A percentile compares a stretch with the other conserved stretches of the same genome.
phyloP scores from a whole-genome alignment of 2,329 filamentous ascomycete species.

The Rasamsonia emersonii region DNA sequence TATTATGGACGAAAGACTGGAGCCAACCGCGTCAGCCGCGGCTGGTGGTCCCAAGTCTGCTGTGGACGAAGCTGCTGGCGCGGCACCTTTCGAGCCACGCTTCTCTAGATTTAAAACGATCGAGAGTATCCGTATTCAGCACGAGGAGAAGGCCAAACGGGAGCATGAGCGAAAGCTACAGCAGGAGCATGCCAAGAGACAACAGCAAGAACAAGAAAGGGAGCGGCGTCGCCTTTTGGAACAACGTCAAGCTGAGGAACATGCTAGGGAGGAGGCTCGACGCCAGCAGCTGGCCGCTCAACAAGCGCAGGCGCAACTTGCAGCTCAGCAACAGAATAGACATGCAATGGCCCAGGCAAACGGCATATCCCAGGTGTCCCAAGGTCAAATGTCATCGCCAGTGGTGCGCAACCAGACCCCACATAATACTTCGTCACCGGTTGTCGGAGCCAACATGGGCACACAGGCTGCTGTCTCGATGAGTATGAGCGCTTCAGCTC shows the following conservation, averaged over 20 bases:
- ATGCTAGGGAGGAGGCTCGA: constrained; percentile 30
- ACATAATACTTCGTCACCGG: constrained; percentile 36
- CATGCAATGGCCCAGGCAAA: constrained; percentile 42
- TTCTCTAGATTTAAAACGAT: constrained; percentile 91
- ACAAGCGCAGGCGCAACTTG: constrained; percentile 41
- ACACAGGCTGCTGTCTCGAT: constrained; percentile 35
- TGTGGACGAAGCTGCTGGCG: constrained; percentile 64
- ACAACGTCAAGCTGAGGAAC: constrained; percentile 37
- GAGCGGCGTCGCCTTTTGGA: constrained; percentile 39
- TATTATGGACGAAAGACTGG: constrained; percentile 74
- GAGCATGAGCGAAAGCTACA: constrained; percentile 41
- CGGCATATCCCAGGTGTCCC: constrained; percentile 22
- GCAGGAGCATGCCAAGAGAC: constrained; percentile 41
- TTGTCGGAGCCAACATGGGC: constrained; percentile 31
- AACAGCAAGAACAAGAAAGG: constrained; percentile 40
- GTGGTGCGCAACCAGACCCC: constrained; percentile 41
- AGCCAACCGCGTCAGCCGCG: constrained; percentile 49
- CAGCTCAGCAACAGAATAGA: constrained; percentile 41
- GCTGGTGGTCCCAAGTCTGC: constrained; percentile 51
- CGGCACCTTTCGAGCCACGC: constrained; percentile 68
- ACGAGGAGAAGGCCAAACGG: constrained; percentile 57
- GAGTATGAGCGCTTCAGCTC: constrained; percentile 36
- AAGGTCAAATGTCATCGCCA: constrained; percentile 39
- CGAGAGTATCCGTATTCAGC: constrained; percentile 70
- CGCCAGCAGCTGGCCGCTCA: constrained; percentile 35